These are phyloP conservation scores for Myxozyma mucilagina DNA, from an alignment of 805 yeast species.

Conservation along the genomic window DNA sequence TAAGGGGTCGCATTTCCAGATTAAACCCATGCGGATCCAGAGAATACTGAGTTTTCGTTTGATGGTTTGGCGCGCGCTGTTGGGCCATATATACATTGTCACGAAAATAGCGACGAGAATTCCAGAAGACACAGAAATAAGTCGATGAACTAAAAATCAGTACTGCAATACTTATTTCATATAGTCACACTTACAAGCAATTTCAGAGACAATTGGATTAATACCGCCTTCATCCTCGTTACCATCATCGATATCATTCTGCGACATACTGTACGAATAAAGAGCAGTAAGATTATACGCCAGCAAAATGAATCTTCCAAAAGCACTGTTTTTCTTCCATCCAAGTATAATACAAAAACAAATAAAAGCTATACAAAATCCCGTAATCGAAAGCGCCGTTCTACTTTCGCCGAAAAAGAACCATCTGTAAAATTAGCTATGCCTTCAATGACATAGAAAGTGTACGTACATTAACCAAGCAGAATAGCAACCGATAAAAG, in stretches of 20 bases:
- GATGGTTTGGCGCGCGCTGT: conserved; percentile 69
- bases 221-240: conserved; percentile 69
- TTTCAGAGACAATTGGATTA: conserved; percentile 64
- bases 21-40: conserved; percentile 78
- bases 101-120: conserved; percentile 73
- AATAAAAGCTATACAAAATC: conserved; percentile 44
- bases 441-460: conserved; percentile 49
- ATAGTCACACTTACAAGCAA: conserved; percentile 49
- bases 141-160: conserved; percentile 54
- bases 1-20: conserved; percentile 78
- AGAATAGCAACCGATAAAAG: conserved; percentile 55
- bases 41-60: conserved; percentile 64
- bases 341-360: conserved; percentile 59
- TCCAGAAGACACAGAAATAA: conserved; percentile 69
- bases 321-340: conserved; percentile 56
- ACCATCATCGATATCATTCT: conserved; percentile 52
- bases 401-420: conserved; percentile 56
- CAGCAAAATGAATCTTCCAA: conserved; percentile 59
- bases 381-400: conserved; percentile 52
- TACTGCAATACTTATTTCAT: too few species aligned
- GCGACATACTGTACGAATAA: conserved; percentile 68
- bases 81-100: conserved; percentile 57
- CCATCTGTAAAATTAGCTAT: conserved; percentile 46
- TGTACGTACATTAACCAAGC: conserved; percentile 15
- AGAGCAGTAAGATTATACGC: conserved; percentile 78